Conservation (phyloP, 2,329 filamentous ascomycete genomes). For the Cladosporium sphaerospermum region DNA sequence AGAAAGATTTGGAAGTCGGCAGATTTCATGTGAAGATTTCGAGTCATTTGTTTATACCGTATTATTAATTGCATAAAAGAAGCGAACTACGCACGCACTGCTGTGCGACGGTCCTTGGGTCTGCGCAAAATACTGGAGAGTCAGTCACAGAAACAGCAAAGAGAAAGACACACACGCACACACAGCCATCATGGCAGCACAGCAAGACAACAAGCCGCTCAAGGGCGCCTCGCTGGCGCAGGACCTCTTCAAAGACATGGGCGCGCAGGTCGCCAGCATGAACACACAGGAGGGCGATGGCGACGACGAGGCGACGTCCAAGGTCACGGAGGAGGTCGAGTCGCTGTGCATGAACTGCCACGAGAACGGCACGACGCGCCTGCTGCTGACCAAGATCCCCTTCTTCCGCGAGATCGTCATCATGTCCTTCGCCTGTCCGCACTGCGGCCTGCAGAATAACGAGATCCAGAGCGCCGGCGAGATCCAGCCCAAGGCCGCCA, state of each 20-base stretch:
- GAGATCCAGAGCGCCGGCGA: constrained; percentile 89
- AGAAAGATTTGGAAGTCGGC: constrained; percentile 11
- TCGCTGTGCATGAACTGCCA: constrained; percentile 52
- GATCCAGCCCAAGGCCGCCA: constrained; percentile 81
- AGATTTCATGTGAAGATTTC: constrained; percentile 13
- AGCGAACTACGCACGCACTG: not conserved
- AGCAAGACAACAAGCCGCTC: not conserved
- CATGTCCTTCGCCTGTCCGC: constrained; percentile 90
- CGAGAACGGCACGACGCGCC: constrained; percentile 64
- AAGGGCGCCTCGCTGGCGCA: constrained; percentile 31
- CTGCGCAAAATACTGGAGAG: not conserved
- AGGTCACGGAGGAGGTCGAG: constrained; percentile 49
- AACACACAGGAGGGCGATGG: constrained; percentile 28
- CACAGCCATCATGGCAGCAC: constrained; percentile 5
- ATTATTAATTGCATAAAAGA: not conserved
- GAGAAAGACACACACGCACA: not conserved
- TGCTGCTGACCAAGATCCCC: constrained; percentile 86
- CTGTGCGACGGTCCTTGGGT: not conserved
- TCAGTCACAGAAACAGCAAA: no score
- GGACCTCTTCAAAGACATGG: constrained; percentile 49
- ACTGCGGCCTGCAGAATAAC: constrained; percentile 85
- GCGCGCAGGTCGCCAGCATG: constrained; percentile 40
- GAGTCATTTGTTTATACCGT: constrained; percentile 4
- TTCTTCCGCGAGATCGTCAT: constrained; percentile 97
- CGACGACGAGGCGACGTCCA: constrained; percentile 37